Base-by-base conservation (phyloP, 352 stramenopile genomes). In the Globisporangium abappressorium region DNA sequence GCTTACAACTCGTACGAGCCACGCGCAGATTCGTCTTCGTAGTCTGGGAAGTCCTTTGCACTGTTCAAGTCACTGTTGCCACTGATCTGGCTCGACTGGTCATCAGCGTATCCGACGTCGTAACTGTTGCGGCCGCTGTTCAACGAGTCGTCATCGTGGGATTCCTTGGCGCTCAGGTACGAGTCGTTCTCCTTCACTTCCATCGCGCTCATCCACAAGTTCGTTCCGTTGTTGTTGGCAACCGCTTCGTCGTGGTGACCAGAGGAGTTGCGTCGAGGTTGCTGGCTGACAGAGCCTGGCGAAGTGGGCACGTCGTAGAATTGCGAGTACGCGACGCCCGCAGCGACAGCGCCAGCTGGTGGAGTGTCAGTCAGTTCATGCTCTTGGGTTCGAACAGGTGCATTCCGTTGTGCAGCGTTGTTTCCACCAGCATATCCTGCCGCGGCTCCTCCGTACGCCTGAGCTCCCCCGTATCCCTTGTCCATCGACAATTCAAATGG, bases 401-500 rank as follows among this genome's bases (percentile, higher is more conserved):
- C 71, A 69, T 68, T 69, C 58, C 69, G 64, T 67, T 69, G 70
- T 56, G 72, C 46, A 66, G 70, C 30, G 58, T 62, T 49, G 46
- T 60, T 12, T 28, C 66, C 36, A 30, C 38, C 59, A 36, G 51
- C 59, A 28, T 65, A 63, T 34, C 73, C 72, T 33, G 71, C 69
- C 11, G 76, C 64, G 11, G 46, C 74, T 46, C 73, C 69, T 64
- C 81, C 83, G 73, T 86, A 83, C 65, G 78, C 77, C 62, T 84
- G 74, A n/a, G 66, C 68, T 38, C 57, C 73, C 49, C 72, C 77
- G 75, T 89, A 91, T 41, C 80, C 81, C 81, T 93, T 93, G 76
- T 93, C 85, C 84, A 93, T 91, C 38, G 85, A 93, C 38, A 93
- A 77, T 73, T 93, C 84, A 60, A 93, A 93, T 2, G 85, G 85